Evolutionary conservation across 345 rosid genomes (phyloP).

Genomic region (Eucalyptus curtisii): DNA sequence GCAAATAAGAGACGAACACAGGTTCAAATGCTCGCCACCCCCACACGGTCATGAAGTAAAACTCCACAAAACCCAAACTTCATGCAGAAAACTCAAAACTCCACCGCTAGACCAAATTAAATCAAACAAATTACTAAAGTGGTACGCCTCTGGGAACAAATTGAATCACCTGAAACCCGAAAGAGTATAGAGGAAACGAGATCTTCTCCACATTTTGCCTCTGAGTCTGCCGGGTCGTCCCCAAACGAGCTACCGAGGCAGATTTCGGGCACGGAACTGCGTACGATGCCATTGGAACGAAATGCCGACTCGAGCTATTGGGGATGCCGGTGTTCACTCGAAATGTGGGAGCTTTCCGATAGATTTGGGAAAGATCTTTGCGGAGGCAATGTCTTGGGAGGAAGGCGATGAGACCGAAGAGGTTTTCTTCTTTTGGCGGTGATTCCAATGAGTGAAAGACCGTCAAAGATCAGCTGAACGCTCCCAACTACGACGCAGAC

Average conservation of each 20-base stretch:
- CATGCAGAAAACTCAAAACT: background rate
- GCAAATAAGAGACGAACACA: background rate
- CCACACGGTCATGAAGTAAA: background rate
- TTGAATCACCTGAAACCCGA: constrained; percentile 4
- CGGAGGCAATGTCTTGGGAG: background rate
- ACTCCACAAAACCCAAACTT: background rate
- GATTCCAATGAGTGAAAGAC: background rate
- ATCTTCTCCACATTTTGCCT: background rate
- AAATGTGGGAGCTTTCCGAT: background rate
- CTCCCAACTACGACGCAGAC: background rate
- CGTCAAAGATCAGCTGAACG: background rate
- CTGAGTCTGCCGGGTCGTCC: constrained; percentile 20
- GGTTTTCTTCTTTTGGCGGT: background rate
- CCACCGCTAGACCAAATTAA: background rate
- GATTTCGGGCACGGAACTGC: constrained; percentile 59
- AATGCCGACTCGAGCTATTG: background rate
- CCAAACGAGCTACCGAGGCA: constrained; percentile 19
- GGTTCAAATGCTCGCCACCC: background rate
- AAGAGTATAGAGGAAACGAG: constrained; percentile 4
- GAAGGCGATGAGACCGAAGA: background rate
- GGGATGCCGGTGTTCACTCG: background rate
- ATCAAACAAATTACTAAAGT: background rate
- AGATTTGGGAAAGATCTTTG: background rate
- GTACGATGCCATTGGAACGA: constrained; percentile 38
- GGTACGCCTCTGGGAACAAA: background rate